A percentile compares a stretch with the other conserved stretches of the same genome.
These are phyloP conservation scores for Fusarium vanettenii DNA, from an alignment of 2,329 filamentous ascomycete species.

Conservation along the genomic window DNA sequence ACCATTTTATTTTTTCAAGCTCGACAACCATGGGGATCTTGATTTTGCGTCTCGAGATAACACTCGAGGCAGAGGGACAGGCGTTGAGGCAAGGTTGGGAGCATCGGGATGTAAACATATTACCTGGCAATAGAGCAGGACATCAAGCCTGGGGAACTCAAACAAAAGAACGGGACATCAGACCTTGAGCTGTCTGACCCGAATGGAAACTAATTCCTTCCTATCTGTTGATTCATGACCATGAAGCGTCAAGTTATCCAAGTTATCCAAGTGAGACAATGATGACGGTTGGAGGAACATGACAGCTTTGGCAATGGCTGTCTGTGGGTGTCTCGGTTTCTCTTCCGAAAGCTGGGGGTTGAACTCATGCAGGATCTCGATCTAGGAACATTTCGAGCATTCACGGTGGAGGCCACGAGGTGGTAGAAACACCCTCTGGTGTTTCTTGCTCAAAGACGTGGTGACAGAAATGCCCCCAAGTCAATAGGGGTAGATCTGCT, in stretches of 20 bases:
- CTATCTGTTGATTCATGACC: background rate
- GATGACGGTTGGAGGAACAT: background rate
- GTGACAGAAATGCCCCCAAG: slow-evolving; percentile 12
- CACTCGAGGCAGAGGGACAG: slow-evolving; percentile 3
- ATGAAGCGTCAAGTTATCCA: background rate
- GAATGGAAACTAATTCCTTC: background rate
- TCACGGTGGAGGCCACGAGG: slow-evolving; percentile 8
- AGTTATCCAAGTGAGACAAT: background rate
- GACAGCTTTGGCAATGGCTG: background rate
- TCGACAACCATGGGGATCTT: slow-evolving; percentile 4
- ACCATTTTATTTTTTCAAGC: slow-evolving; percentile 16
- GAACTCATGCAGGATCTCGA: background rate
- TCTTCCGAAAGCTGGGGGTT: slow-evolving; percentile 1
- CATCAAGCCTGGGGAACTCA: background rate
- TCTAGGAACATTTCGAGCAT: background rate
- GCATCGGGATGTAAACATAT: background rate
- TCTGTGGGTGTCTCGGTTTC: slow-evolving; percentile 3
- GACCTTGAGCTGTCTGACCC: background rate
- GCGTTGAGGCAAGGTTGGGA: slow-evolving; percentile 26
- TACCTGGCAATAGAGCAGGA: slow-evolving; percentile 1
- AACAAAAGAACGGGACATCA: background rate
- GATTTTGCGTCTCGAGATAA: background rate
- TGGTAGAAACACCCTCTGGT: background rate
- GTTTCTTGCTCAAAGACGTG: background rate
- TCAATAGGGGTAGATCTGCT: fast-evolving